Conservation (phyloP, 208 protist genomes). For the Strigomonas culicis region DNA sequence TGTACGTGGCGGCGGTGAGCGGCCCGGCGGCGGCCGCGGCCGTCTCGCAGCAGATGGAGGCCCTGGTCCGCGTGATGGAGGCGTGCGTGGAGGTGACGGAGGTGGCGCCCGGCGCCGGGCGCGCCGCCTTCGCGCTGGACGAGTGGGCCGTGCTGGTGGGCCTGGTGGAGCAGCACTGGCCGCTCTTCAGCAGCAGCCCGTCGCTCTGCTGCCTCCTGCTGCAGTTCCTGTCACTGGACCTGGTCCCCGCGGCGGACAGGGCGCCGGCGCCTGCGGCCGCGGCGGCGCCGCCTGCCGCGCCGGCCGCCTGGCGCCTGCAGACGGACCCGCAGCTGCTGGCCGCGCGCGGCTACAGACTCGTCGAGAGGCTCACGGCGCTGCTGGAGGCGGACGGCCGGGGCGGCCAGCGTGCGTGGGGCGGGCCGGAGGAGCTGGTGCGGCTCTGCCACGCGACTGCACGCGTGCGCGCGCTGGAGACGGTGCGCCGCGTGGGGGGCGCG, state of each 20-base stretch:
- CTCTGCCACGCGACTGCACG: constrained; percentile 4
- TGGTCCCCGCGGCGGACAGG: constrained; percentile 17
- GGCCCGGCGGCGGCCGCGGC: background rate
- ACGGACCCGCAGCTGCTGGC: constrained; percentile 28
- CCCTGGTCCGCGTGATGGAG: constrained; percentile 61
- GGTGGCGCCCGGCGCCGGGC: background rate
- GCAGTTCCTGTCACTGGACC: constrained; percentile 42
- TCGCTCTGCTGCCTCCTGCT: constrained; percentile 34
- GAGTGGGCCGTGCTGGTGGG: constrained; percentile 37
- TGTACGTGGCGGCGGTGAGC: background rate
- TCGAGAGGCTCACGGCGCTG: constrained; percentile 8
- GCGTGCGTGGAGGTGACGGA: constrained; percentile 43
- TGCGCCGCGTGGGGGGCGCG: too few relatives aligned
- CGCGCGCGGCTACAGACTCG: constrained; percentile 17
- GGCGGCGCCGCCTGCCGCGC: background rate
- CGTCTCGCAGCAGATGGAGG: constrained; percentile 17
- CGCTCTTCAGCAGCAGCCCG: constrained; percentile 23
- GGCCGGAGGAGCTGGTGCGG: background rate
- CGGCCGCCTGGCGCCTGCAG: constrained; percentile 11
- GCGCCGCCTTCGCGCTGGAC: constrained; percentile 26
- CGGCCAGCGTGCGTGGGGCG: background rate
- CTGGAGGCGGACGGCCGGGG: background rate
- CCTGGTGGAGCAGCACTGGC: constrained; percentile 36
- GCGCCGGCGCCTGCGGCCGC: constrained; percentile 11
- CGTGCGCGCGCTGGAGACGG: background rate